Percentiles rank a stretch among this genome's conserved stretches.
Conservation (phyloP, 1,284 basidiomycete species). For the Erythrobasidium hasegawianum region DNA sequence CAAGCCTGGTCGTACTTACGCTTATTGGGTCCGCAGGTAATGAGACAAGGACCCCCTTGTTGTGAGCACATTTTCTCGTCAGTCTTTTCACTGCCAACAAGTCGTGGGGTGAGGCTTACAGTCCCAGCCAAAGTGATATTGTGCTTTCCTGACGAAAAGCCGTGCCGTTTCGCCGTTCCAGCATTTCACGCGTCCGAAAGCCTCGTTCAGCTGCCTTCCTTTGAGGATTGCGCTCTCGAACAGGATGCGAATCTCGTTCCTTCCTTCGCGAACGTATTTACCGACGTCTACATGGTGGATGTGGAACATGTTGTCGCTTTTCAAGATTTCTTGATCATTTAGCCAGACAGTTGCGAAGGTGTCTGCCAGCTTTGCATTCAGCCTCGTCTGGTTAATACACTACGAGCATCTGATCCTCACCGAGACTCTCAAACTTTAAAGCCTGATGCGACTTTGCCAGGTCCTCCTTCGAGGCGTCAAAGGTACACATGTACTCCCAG, state of each 20-base stretch:
- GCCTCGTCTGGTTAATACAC: no score
- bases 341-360: conserved; percentile 12
- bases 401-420: no score
- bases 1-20: no score
- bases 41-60: no score
- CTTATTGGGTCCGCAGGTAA: no score
- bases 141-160: conserved; percentile 2
- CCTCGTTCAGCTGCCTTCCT: neutral
- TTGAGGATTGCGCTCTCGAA: no score
- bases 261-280: no score
- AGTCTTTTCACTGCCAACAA: no score
- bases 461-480: conserved; percentile 52
- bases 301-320: conserved; percentile 6
- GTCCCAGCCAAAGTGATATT: conserved; percentile 6
- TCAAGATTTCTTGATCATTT: conserved; percentile 1
- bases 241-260: no score
- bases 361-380: conserved; percentile 47
- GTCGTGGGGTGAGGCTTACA: neutral
- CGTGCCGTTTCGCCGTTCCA: conserved; percentile 5
- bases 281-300: conserved; percentile 14
- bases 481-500: conserved; percentile 74
- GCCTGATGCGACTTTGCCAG: no score
- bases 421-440: conserved; percentile 58
- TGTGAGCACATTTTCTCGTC: no score
- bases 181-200: neutral